Base-by-base conservation (phyloP, 768 basidiomycete species). In the Rubroboletus satanas region DNA sequence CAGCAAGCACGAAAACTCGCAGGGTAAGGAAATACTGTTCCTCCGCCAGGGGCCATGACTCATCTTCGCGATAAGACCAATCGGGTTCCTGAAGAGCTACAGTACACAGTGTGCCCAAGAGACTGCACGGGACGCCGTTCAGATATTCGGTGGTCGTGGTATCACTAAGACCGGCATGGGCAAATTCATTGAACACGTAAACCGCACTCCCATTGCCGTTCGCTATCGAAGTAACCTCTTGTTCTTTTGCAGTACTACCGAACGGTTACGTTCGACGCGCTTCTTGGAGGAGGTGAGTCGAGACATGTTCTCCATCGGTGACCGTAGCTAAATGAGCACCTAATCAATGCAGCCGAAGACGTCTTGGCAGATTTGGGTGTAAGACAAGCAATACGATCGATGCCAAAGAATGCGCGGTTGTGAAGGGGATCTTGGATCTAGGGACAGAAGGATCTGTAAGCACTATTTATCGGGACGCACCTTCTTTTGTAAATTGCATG, bases 71-170 rank as follows among this genome's bases (percentile, higher is more conserved):
- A 47, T 54, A 62, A 83, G 84, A 5, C 90, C 86, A 57, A 90
- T 94, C 53, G 91, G 77, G 6, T 78, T 94, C 60, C 70, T 92
- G 62, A 94, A 93, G 76, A 87, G 83, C 76, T 83, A 85, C 61
- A 78, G 81, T 33, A 93, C 93, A 4, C 79, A 82, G 35, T 80
- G 80, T 15, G 89, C 88, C 0, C 88, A 90, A 64, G 85, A 89
- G 37, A 90, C 90, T 17, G 87, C 90, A 15, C 78, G 81, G 54
- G 91, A 93, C 62, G 90, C 92, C 2, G 79, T 81, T 6, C 75
- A 87, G 76, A 81, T 93, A 58, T 93, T 92, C 59, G 90, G 92
- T 60, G 93, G 92, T 9, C 82, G 93, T 52, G 92, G 88, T 45
- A 82, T 94, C 55, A 93, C 93, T 28, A 79, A 80, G 67, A 83